Evolutionary conservation across 148 eudicot species (phyloP), one percentile per base, ranked within the genome.

Genomic region (Amaranthus cruentus): DNA sequence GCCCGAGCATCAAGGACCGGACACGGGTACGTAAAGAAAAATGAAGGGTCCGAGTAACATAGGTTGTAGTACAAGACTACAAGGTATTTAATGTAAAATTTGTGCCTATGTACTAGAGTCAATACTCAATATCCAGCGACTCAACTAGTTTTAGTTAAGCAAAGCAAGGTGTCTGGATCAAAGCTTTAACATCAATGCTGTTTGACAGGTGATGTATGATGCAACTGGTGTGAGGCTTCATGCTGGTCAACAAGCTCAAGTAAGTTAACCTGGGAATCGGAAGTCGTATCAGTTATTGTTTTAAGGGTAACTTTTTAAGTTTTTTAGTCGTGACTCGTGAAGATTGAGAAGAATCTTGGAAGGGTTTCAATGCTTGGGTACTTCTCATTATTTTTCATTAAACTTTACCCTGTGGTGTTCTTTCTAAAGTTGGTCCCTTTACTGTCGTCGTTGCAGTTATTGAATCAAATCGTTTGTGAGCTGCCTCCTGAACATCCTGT

Each of bases 201-300:
- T 55, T 11, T 74, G 71, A 64, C 81, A 87, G 95, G 92, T 89
- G 62, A 89, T 91, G 95, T 91, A 91, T 84, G 95, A 91, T 81
- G 97, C 97, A 42, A 75, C 95, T 56, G 92, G 95, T 18, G 86
- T 92, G 64, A 86, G 95, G 73, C 92, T 89, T 73, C 97, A 89
- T 88, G 95, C 97, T 71, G 95, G 95, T 18, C 90, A 91, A 49
- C 97, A 91, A 83, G 97, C 97, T 82, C 92, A 89, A 84, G 97
- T 91, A 83, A 88, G 90, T 64, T 79, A 59, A 55, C 21, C 51
- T 28, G 54, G 10, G 18, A 43, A 68, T 15, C 59, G 70, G 9
- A 42, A 5, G 21, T 18, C 3, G n/a, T 15, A 18, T 8, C n/a
- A 4, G 42, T 9, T 67, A 3, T 21, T 50, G 38, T 44, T 18